These are phyloP conservation scores for Tetrahymena malaccensis DNA, from an alignment of 73 alveolate species.

Conservation along the genomic window DNA sequence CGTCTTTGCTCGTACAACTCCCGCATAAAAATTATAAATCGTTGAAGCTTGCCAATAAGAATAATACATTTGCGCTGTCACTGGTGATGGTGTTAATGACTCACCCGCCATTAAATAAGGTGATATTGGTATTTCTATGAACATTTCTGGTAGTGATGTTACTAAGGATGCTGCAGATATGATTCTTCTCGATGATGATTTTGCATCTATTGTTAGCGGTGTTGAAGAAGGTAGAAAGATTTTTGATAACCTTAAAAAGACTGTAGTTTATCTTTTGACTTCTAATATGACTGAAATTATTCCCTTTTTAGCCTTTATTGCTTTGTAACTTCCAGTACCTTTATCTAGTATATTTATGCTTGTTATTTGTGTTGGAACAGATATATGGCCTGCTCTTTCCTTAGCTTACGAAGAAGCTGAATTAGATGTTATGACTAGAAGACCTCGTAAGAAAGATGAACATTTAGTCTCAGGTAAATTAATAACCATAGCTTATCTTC, in stretches of 20 bases:
- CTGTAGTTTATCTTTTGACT: conserved; percentile 56
- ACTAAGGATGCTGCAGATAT: conserved; percentile 99
- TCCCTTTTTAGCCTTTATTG: conserved; percentile 66
- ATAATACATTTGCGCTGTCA: conserved; percentile 83
- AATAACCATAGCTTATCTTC: not conserved
- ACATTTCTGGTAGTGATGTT: conserved; percentile 96
- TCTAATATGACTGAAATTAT: conserved; percentile 74
- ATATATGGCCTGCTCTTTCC: conserved; percentile 76
- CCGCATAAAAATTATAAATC: conserved; percentile 80
- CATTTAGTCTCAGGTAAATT: not conserved
- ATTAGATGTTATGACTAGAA: conserved; percentile 73
- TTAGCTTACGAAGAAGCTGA: conserved; percentile 86
- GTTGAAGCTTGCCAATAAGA: conserved; percentile 82
- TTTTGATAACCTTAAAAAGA: conserved; percentile 73
- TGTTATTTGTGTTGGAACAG: conserved; percentile 86
- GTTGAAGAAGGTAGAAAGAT: conserved; percentile 91
- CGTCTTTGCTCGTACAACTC: conserved; percentile 87
- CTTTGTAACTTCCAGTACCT: conserved; percentile 65
- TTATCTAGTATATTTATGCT: conserved; percentile 70
- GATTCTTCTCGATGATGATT: conserved; percentile 90
- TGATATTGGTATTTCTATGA: conserved; percentile 90
- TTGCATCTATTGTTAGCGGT: conserved; percentile 85
- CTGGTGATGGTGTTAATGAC: conserved; percentile 93
- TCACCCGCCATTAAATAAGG: conserved; percentile 91
- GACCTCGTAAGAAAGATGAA: conserved; percentile 63